Evolutionary conservation across 2,329 filamentous ascomycete species (phyloP).

Genomic region (Coleophoma eucalyptorum): DNA sequence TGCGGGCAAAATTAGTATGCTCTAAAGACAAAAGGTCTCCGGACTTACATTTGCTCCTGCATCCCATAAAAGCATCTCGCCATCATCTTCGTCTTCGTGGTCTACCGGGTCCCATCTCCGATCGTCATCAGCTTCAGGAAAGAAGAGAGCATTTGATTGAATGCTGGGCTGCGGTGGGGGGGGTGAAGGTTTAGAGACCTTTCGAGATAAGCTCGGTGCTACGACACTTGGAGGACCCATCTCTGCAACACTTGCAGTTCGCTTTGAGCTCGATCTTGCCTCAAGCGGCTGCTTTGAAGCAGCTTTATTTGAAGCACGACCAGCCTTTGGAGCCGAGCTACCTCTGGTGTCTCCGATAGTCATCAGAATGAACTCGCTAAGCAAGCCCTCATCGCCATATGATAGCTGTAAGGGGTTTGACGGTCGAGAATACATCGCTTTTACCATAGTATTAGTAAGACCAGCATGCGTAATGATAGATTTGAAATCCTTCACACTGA

Average conservation of each 20-base stretch:
- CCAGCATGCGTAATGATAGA: slow-evolving; percentile 75
- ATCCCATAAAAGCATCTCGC: slow-evolving; percentile 71
- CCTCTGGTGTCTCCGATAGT: slow-evolving; percentile 61
- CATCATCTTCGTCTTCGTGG: slow-evolving; percentile 60
- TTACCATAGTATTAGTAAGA: slow-evolving; percentile 61
- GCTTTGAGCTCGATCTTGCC: slow-evolving; percentile 20
- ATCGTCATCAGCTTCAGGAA: slow-evolving; percentile 63
- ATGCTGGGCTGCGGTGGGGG: slow-evolving; percentile 52
- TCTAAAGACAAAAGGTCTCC: slow-evolving; percentile 15
- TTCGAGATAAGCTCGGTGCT: slow-evolving; percentile 13
- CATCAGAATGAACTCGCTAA: slow-evolving; percentile 79
- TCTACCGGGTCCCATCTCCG: slow-evolving; percentile 68
- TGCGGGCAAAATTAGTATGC: slow-evolving; percentile 23
- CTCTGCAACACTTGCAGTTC: slow-evolving; percentile 11
- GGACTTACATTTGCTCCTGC: slow-evolving; percentile 56
- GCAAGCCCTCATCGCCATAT: slow-evolving; percentile 64
- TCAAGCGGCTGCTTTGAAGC: slow-evolving; percentile 22
- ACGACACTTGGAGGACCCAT: slow-evolving; percentile 20
- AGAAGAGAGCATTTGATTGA: slow-evolving; percentile 66
- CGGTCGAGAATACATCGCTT: slow-evolving; percentile 67
- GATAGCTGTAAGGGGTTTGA: slow-evolving; percentile 68
- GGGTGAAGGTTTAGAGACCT: slow-evolving; percentile 43
- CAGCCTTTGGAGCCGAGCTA: slow-evolving; percentile 17
- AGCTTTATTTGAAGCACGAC: slow-evolving; percentile 21
- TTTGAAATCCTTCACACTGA: slow-evolving; percentile 80